phyloP scores from a whole-genome alignment of 352 stramenopile species.

The Phytophthora europaea region DNA sequence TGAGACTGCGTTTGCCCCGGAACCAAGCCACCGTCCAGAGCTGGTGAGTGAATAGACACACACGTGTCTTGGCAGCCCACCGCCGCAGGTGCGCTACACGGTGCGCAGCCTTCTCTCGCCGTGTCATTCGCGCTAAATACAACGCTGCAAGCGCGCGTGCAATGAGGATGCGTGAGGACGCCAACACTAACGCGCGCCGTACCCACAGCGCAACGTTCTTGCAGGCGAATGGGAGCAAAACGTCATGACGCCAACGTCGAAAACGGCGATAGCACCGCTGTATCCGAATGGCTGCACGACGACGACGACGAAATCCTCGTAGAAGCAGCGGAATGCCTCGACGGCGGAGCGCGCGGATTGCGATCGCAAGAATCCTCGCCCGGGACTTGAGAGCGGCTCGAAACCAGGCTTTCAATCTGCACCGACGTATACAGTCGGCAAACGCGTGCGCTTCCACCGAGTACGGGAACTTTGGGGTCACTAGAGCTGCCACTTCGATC shows the following conservation, averaged over 20 bases:
- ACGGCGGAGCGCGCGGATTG: conserved; percentile 45
- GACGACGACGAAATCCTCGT: conserved; percentile 34
- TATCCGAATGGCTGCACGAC: conserved; percentile 41
- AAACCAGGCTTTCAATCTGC: conserved; percentile 36
- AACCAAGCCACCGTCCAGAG: conserved; percentile 51
- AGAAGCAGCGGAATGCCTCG: conserved; percentile 37
- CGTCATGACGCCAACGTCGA: conserved; percentile 20
- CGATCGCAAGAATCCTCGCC: conserved; percentile 37
- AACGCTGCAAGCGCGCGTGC: conserved; percentile 18
- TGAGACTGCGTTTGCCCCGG: conserved; percentile 35
- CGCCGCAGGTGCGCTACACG: conserved; percentile 37
- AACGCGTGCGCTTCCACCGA: conserved; percentile 48
- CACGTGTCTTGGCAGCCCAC: conserved; percentile 55
- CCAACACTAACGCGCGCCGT: conserved; percentile 4
- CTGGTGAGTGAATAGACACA: conserved; percentile 55
- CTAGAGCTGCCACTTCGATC: not conserved
- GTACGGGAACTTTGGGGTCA: conserved; percentile 40
- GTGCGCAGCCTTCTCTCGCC: conserved; percentile 6
- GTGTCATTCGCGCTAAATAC: conserved; percentile 25
- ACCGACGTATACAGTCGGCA: conserved; percentile 33
- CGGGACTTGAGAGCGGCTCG: conserved; percentile 33
- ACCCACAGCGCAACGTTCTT: conserved; percentile 28
- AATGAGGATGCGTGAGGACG: conserved; percentile 24
- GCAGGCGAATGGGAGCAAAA: conserved; percentile 29
- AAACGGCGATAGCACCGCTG: conserved; percentile 40